Base-by-base conservation (phyloP, 169 alveolate genomes). In the Plasmodium falciparum region DNA sequence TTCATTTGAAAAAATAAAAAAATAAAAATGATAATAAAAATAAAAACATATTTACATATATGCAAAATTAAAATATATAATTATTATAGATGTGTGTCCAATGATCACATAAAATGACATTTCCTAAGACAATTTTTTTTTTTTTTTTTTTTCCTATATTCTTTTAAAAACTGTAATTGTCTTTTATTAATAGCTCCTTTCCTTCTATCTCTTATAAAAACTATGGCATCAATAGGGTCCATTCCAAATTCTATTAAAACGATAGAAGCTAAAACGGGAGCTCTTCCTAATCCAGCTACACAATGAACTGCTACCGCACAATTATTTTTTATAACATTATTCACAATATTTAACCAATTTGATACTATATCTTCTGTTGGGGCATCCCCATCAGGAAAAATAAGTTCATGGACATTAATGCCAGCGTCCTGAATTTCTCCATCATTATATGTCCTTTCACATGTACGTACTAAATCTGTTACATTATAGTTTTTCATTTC, bases 271-370 rank as follows among this genome's bases (percentile, higher is more conserved):
- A 96, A 93, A 26, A 97, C 98, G 12, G 98, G 98, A 26, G 98
- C 98, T 52, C 98, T 85, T 26, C 98, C 98, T 29, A 97, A 93
- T 8, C 98, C 98, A 2, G 98, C 98, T 29, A 97, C 97, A 78
- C 98, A 97, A 76, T 97, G 98, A n/a, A 97, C 98, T 11, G 98
- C 98, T 9, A 97, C 95, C 63, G 97, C 95, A 3, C 96, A 93
- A 17, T 93, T 93, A 69, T 88, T 89, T 43, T 90, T 95, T 47
- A 93, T 88, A 15, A 88, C 94, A n/a, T 91, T 86, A 71, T 90
- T 94, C n/a, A 96, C 94, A n/a, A 95, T 88, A 7, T 74, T 88
- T 24, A 97, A 74, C 98, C 98, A 97, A 70, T 92, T 93, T 43
- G 85, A 83, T 20, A 97, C 94, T 22, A 97, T 93, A n/a, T 94